phyloP scores from a whole-genome alignment of 2,329 filamentous ascomycete genomes.

The Aspergillus texensis region DNA sequence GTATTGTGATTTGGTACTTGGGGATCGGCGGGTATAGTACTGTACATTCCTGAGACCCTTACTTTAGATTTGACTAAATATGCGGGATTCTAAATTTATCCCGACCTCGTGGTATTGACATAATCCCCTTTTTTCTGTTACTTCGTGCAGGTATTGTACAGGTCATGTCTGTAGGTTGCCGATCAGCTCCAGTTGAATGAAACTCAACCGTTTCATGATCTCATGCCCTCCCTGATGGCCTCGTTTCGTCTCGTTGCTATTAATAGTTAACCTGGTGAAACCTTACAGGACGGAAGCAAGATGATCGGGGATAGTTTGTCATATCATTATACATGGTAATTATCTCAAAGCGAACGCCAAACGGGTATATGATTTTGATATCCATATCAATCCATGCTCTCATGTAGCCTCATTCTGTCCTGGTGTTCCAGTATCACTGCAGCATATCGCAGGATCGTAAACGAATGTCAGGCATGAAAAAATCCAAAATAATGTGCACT shows the following conservation, averaged over 20 bases:
- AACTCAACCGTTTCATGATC: background rate
- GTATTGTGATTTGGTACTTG: no score
- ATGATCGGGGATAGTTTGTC: background rate
- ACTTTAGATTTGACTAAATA: background rate
- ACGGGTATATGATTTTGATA: conserved; percentile 6
- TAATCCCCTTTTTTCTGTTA: background rate
- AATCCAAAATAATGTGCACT: background rate
- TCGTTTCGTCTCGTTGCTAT: background rate
- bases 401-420: conserved; percentile 6
- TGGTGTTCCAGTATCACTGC: background rate
- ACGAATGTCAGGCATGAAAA: conserved; percentile 1
- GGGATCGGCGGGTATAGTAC: background rate
- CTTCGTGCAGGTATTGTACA: background rate
- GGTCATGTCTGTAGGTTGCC: background rate
- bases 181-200: background rate
- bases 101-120: background rate
- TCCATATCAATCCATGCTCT: conserved; percentile 6
- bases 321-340: conserved; percentile 1
- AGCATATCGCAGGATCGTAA: conserved; percentile 3
- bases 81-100: conserved; percentile 5
- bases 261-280: background rate
- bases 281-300: background rate
- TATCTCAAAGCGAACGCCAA: background rate
- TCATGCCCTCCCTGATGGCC: background rate
- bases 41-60: background rate